Conservation (phyloP, 257 asterid species). For the Petunia axillaris region DNA sequence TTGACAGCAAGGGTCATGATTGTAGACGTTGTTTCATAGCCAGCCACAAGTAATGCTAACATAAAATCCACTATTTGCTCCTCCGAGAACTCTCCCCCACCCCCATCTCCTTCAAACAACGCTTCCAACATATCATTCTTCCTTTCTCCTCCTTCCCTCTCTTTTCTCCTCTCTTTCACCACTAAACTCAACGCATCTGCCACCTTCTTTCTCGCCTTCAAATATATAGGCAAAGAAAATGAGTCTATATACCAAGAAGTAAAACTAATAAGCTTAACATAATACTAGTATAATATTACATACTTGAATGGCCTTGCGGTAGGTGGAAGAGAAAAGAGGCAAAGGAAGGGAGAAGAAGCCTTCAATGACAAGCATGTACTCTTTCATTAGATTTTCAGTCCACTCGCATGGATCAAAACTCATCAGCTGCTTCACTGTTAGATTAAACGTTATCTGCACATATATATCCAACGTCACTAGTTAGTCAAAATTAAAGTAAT, state of each 20-base stretch:
- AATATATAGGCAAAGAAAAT: no score
- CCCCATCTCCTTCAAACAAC: conserved; percentile 77
- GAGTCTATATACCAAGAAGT: background rate
- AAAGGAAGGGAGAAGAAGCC: conserved; percentile 91
- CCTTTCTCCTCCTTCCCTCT: conserved; percentile 60
- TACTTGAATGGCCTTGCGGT: conserved; percentile 90
- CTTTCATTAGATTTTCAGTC: conserved; percentile 96
- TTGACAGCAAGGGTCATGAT: conserved; percentile 95
- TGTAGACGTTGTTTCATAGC: conserved; percentile 94
- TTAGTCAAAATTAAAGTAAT: background rate
- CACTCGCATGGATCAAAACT: conserved; percentile 99
- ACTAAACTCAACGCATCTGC: conserved; percentile 90
- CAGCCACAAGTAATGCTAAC: conserved; percentile 92
- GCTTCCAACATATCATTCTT: conserved; percentile 95
- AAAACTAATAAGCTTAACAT: background rate
- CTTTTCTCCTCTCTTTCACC: conserved; percentile 75
- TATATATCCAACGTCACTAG: background rate
- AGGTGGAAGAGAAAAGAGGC: conserved; percentile 82
- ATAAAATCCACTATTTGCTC: conserved; percentile 95
- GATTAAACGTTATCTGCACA: conserved; percentile 87
- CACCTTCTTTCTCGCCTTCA: conserved; percentile 87
- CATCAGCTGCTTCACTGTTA: conserved; percentile 94
- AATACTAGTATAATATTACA: no score
- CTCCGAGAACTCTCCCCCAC: conserved; percentile 70
- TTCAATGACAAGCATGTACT: conserved; percentile 96